Evolutionary conservation across 1,139 yeast genomes (phyloP).

Genomic region (Schwanniomyces etchellsii): DNA sequence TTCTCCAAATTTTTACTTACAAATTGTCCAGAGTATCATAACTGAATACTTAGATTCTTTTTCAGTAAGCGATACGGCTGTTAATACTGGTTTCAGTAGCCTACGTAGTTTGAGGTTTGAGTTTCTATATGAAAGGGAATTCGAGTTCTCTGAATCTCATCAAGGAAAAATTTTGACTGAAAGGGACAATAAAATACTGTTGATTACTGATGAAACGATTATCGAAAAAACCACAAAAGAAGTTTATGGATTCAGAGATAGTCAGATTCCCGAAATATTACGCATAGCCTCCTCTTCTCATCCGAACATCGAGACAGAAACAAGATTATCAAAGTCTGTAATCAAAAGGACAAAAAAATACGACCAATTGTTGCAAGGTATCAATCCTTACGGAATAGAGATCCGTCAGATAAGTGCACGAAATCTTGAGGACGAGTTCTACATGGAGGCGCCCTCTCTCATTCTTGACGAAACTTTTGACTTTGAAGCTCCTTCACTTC

Average conservation of each 20-base stretch:
- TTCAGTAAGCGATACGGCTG: neutral
- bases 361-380: neutral
- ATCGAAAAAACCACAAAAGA: conserved; percentile 3
- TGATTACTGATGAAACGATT: conserved; percentile 2
- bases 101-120: neutral
- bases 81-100: neutral
- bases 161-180: conserved; percentile 3
- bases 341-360: too few relatives aligned
- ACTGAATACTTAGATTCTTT: neutral
- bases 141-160: conserved; percentile 1
- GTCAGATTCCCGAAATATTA: neutral
- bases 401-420: neutral
- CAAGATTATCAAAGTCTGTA: neutral
- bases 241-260: conserved; percentile 1
- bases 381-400: neutral
- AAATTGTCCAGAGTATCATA: neutral
- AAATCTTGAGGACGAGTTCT: neutral
- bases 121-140: neutral
- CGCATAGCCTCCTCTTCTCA: neutral
- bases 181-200: conserved; percentile 2
- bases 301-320: too few relatives aligned
- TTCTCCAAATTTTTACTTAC: neutral
- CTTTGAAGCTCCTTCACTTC: neutral
- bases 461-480: neutral
- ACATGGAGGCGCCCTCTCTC: neutral